These are phyloP conservation scores for Saitozyma podzolica DNA, from an alignment of 768 basidiomycete genomes.

Conservation along the genomic window DNA sequence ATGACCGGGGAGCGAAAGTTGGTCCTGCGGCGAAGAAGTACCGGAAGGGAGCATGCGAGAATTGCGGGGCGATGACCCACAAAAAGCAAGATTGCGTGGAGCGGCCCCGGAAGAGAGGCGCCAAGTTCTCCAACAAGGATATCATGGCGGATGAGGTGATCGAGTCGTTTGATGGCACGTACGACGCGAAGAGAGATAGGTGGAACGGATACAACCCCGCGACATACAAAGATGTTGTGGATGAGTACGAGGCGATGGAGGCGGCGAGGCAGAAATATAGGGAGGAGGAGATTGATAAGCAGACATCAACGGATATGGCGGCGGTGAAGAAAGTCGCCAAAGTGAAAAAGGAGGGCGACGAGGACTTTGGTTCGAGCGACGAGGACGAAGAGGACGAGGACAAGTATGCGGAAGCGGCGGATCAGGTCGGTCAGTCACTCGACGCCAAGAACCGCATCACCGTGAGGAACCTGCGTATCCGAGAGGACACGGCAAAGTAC, in stretches of 20 bases:
- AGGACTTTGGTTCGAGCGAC: slow-evolving; percentile 80
- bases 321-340: slow-evolving; percentile 79
- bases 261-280: slow-evolving; percentile 82
- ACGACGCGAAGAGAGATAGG: slow-evolving; percentile 91
- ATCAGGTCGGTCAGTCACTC: slow-evolving; percentile 95
- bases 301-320: slow-evolving; percentile 86
- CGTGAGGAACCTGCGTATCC: slow-evolving; percentile 94
- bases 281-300: slow-evolving; percentile 97
- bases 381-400: slow-evolving; percentile 89
- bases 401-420: slow-evolving; percentile 96
- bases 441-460: slow-evolving; percentile 98
- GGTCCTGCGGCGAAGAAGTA: slow-evolving; percentile 96
- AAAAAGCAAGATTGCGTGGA: slow-evolving; percentile 88
- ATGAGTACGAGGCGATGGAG: slow-evolving; percentile 92
- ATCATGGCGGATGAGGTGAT: slow-evolving; percentile 90
- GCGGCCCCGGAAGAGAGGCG: slow-evolving; percentile 92
- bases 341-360: slow-evolving; percentile 62
- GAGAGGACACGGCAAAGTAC: slow-evolving; percentile 99
- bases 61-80: slow-evolving; percentile 96
- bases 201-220: slow-evolving; percentile 98
- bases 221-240: slow-evolving; percentile 81
- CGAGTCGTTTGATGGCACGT: slow-evolving; percentile 69
- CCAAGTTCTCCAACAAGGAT: slow-evolving; percentile 84
- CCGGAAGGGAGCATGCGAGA: slow-evolving; percentile 97
- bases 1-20: slow-evolving; percentile 67